Base-by-base conservation (phyloP, 202 grass and related monocot genomes). In the Schoenoplectus tabernaemontani region DNA sequence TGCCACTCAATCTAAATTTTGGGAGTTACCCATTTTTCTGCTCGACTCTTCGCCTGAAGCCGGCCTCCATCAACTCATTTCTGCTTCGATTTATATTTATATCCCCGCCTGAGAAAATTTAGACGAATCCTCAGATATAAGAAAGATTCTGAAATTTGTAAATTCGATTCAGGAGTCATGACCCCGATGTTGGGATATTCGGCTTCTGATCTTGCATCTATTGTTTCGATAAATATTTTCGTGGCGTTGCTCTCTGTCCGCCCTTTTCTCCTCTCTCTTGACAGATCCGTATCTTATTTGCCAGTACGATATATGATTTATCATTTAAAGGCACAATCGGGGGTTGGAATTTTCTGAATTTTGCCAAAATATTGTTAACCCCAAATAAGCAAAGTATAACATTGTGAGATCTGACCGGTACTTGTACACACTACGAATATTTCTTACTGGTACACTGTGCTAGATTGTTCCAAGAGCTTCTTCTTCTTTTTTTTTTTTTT, bases 161-260 rank as follows among this genome's bases (percentile, higher is more conserved):
- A 23, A 0, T 71, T 73, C 26, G 24, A 74, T 51, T 54, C 37
- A 64, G 57, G 23, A 23, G 43, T 48, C 82, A 76, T 82, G 63
- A 8, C 71, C 6, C 43, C 64, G 75, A 59, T 17, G 34, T 43
- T 64, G 46, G 37, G 4, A 32, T 22, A 26, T 38, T 64, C 34
- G 34, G 70, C 57, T 54, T 77, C 57, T 33, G 82, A 83, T 56
- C 48, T 53, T 53, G 4, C 41, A 51, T 59, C 71, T 23, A 8
- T 71, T 33, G 64, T 82, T 28, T 82, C 56, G 19, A 67, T 72
- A 53, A 63, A 76, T 64, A 62, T 77, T 15, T 77, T 59, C 81
- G 53, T 85, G 8, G 43, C 48, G 7, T 36, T 75, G 70, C 70
- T 75, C 15, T 54, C 47, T 34, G 70, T 73, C 47, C 15, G 28